phyloP scores from a whole-genome alignment of 2,329 filamentous ascomycete species.

The Aphanocladium album region DNA sequence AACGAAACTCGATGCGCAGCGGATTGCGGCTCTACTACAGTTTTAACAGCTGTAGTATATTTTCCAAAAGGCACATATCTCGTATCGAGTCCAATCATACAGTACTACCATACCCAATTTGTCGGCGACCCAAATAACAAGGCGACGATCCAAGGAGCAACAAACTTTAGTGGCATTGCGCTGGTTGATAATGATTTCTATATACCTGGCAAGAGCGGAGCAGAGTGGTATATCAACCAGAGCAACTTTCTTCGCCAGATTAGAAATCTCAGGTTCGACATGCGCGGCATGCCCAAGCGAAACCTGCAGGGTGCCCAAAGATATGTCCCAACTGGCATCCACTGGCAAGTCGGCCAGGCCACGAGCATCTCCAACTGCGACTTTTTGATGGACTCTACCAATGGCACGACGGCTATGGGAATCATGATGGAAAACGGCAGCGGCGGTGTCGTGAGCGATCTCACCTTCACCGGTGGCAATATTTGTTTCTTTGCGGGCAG shows the following conservation, averaged over 20 bases:
- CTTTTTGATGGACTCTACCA: conserved; percentile 36
- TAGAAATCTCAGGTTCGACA: conserved; percentile 60
- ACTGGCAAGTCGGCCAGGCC: conserved; percentile 61
- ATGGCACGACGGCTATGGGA: not conserved
- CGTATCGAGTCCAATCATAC: conserved; percentile 52
- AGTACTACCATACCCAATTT: conserved; percentile 73
- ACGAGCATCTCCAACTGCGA: conserved; percentile 47
- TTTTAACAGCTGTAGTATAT: conserved; percentile 61
- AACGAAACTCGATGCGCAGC: conserved; percentile 50
- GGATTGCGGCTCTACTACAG: conserved; percentile 62
- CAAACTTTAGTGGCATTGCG: conserved; percentile 59
- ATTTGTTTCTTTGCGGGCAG: conserved; percentile 46
- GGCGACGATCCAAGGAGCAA: conserved; percentile 47
- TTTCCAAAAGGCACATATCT: conserved; percentile 63
- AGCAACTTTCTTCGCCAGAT: conserved; percentile 63
- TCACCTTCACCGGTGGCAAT: conserved; percentile 56
- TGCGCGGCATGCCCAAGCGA: conserved; percentile 24
- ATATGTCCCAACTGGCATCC: conserved; percentile 42
- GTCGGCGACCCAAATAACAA: conserved; percentile 60
- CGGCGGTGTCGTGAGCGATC: conserved; percentile 47
- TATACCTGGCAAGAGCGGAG: conserved; percentile 30
- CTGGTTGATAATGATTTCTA: conserved; percentile 65
- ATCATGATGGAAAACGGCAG: conserved; percentile 30
- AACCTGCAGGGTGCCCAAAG: conserved; percentile 5
- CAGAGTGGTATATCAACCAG: not conserved